Percentiles rank a stretch among this genome's conserved stretches.
phyloP scores from a whole-genome alignment of 1,284 basidiomycete genomes.

The Austroboletus novae-zelandiae region DNA sequence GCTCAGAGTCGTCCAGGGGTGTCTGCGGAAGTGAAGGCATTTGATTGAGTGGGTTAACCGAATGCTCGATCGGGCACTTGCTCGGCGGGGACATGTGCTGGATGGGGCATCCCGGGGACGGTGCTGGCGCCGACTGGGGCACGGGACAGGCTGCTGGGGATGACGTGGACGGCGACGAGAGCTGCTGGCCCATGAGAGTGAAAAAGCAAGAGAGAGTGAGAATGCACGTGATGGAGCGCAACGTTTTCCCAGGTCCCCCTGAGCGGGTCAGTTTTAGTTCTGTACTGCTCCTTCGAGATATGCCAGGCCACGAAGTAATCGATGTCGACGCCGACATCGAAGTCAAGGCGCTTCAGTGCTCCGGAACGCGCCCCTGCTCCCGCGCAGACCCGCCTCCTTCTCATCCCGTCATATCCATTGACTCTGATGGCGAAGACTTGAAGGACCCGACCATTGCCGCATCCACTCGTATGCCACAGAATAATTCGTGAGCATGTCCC shows the following conservation, averaged over 20 bases:
- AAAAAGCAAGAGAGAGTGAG: too few relatives aligned
- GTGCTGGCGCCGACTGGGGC: constrained; percentile 1
- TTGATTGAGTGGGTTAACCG: constrained; percentile 82
- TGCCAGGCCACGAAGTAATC: constrained; percentile 22
- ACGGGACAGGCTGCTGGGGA: constrained; percentile 9
- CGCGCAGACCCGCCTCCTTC: constrained; percentile 14
- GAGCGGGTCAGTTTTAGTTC: too few relatives aligned
- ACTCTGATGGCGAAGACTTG: constrained; percentile 18
- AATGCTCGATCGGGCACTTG: constrained; percentile 50
- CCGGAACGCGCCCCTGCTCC: constrained; percentile 15
- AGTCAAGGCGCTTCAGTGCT: constrained; percentile 9
- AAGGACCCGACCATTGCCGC: background rate
- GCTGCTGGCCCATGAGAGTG: constrained; percentile 26
- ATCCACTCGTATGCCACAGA: constrained; percentile 3
- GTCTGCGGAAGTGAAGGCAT: constrained; percentile 83
- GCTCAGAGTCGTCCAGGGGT: constrained; percentile 55
- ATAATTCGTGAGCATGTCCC: constrained; percentile 11
- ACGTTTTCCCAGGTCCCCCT: constrained; percentile 6
- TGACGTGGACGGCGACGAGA: constrained; percentile 7
- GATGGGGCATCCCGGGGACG: constrained; percentile 1
- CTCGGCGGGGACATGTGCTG: background rate
- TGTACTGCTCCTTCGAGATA: background rate
- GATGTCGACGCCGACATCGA: constrained; percentile 27
- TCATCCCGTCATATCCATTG: constrained; percentile 18
- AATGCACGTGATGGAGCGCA: constrained; percentile 10